Evolutionary conservation across 2,329 filamentous ascomycete species (phyloP), one percentile per base, ranked within the genome.

Genomic region (Pseudogymnoascus sp.): DNA sequence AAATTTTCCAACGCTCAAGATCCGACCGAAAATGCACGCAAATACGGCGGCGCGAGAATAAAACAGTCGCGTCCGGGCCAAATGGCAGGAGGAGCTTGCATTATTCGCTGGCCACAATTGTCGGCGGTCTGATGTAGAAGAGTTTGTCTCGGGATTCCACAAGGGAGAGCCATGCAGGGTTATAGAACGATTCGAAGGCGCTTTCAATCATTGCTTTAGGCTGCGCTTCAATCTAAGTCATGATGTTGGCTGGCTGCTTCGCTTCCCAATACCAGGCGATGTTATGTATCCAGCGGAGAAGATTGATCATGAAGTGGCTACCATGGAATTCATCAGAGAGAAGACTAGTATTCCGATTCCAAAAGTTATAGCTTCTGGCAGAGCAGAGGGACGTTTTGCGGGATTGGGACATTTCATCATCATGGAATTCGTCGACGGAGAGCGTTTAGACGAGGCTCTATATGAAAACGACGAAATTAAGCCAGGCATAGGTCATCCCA

Each of bases 281-380:
- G 65, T 65, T 39, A 67, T 63, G 61, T 61, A 65, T 25, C 63
- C 63, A 16, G 63, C 63, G 25, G 65, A 67, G 54, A 68, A 67
- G 64, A 64, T 68, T 45, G 39, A 61, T 25, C 54, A 61, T 25
- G 65, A 67, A 64, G 62, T 65, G 36, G 62, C 60, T 37, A 41
- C 62, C 11, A 65, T 68, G 65, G 63, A 45, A 39, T 67, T 65
- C 19, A 45, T 67, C 28, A 66, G 41, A 61, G 62, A 68, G 43
- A 66, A 60, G 48, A 68, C 67, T 51, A 10, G 45, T 37, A 64
- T 67, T 61, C 66, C 66, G 45, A 66, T 68, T 23, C 66, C 63
- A 43, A 60, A 10, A n/a, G 57, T 65, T 48, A 65, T 65, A 62
- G 61, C 64, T 45, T 65, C 62, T 61, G 61, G 64, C 45, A 51